Base-by-base conservation (phyloP, 208 protist species). In the Trypanosoma rangeli region DNA sequence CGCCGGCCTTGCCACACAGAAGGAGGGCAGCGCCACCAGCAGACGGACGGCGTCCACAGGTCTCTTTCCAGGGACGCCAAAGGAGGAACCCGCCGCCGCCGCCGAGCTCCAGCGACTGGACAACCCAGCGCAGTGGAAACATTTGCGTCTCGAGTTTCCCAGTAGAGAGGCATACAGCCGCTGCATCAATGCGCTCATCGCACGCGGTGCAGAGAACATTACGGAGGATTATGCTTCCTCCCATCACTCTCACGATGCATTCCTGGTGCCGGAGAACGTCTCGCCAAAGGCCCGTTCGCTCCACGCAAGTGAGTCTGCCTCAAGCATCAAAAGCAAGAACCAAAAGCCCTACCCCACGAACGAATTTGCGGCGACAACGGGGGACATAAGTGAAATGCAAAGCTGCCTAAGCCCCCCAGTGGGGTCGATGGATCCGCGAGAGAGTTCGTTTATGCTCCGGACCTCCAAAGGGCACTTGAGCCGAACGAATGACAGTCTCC, bases 41-140 rank as follows among this genome's bases (percentile, higher is more conserved):
- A 24, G 37, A 31, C 33, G 26, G 0, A 48, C 64, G 26, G 66
- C 13, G 15, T 59, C 56, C 16, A 70, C 39, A 1, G 63, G 44
- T 8, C 22, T 70, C 46, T 64, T 55, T n/a, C 9, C 46, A 13
- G 16, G 31, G 1, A 52, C 66, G 22, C 28, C 57, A 16, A 52
- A 29, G 9, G 57, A 71, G 12, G 66, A 64, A 4, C 28, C 5
- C 4, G 13, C 29, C 37, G 39, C 29, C 37, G 39, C 9, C 10
- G 70, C 64, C 26, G 31, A 70, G 12, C 48, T 52, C 20, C 31
- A 57, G 20, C 50, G 29, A 3, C 20, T 69, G 16, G 79, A 80
- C 62, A 77, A 77, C 70, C 89, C 89, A 3, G 28, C 76, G 0
- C 62, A 52, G 50, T 94, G 89, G 89, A 67, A 77, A 56, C 50